Percentiles rank a stretch among this genome's conserved stretches.
Conservation (phyloP, 495 filamentous ascomycete genomes). For the Pyronema domesticum region DNA sequence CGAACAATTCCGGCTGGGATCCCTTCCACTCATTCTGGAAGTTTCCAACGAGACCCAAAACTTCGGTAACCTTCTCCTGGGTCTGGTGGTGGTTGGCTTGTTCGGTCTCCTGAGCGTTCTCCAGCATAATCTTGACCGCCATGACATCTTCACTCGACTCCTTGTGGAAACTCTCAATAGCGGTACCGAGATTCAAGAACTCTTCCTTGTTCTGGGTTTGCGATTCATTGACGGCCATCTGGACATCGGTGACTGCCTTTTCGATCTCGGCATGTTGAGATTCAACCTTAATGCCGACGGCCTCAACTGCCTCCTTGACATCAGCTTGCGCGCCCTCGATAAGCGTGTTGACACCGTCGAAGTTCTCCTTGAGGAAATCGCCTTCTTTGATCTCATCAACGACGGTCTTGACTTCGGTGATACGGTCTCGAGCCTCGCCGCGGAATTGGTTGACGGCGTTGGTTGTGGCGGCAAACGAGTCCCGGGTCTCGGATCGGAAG, state of each 20-base stretch:
- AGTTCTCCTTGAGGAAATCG: constrained; percentile 65
- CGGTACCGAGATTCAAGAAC: neutral
- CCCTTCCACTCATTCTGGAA: constrained; percentile 23
- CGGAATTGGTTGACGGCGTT: constrained; percentile 13
- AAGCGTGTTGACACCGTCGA: constrained; percentile 58
- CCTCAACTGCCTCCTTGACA: constrained; percentile 15
- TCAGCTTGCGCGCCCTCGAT: constrained; percentile 51
- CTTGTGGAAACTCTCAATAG: constrained; percentile 31
- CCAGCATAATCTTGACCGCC: constrained; percentile 20
- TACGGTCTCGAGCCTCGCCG: constrained; percentile 34
- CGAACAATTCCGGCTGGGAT: constrained; percentile 17
- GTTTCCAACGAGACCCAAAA: constrained; percentile 19
- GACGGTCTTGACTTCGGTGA: constrained; percentile 57
- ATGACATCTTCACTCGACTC: constrained; percentile 31
- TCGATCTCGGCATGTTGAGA: constrained; percentile 4
- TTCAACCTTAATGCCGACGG: constrained; percentile 24
- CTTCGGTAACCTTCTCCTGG: constrained; percentile 19
- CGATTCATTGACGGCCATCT: constrained; percentile 10
- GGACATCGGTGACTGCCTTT: constrained; percentile 9
- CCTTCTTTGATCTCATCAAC: constrained; percentile 62
- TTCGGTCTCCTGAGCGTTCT: constrained; percentile 10
- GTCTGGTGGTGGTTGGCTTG: constrained; percentile 18
- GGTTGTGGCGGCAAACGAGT: constrained; percentile 27
- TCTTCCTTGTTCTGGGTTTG: constrained; percentile 3
- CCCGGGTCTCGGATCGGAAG: constrained; percentile 13